Conservation (phyloP, 768 basidiomycete species). For the Gelatoporia subvermispora region DNA sequence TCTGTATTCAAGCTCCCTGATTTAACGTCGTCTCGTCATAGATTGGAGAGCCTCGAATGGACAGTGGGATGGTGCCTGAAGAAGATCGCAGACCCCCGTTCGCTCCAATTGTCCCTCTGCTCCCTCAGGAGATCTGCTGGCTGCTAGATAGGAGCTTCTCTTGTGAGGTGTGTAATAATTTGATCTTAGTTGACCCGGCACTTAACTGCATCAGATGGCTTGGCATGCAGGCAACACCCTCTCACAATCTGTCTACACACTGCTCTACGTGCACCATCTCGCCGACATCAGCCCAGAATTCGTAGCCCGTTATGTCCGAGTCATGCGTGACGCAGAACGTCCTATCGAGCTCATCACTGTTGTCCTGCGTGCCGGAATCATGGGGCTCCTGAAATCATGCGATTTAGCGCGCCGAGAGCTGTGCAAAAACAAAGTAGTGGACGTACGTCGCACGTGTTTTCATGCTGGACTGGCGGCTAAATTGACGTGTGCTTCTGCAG, state of each 20-base stretch:
- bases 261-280: slow-evolving; percentile 66
- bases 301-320: slow-evolving; percentile 11
- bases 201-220: slow-evolving; percentile 53
- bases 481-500: slow-evolving; percentile 34
- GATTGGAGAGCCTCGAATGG: slow-evolving; percentile 89
- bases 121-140: slow-evolving; percentile 84
- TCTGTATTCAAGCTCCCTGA: neutral
- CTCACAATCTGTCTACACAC: slow-evolving; percentile 81
- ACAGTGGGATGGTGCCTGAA: slow-evolving; percentile 61
- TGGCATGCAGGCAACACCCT: slow-evolving; percentile 85
- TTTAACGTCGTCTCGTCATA: slow-evolving; percentile 25
- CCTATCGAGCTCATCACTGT: slow-evolving; percentile 61
- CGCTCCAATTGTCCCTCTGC: slow-evolving; percentile 55
- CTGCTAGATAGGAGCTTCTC: slow-evolving; percentile 74
- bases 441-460: slow-evolving; percentile 42
- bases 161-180: slow-evolving; percentile 58
- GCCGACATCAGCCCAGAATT: slow-evolving; percentile 55
- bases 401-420: slow-evolving; percentile 82
- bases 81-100: slow-evolving; percentile 47
- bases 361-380: slow-evolving; percentile 61
- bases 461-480: neutral
- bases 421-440: slow-evolving; percentile 65
- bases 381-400: slow-evolving; percentile 74
- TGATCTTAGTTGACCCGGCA: slow-evolving; percentile 3
- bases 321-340: slow-evolving; percentile 37